Evolutionary conservation across 805 yeast species (phyloP).

Genomic region (Vanderwaltozyma tropicalis): DNA sequence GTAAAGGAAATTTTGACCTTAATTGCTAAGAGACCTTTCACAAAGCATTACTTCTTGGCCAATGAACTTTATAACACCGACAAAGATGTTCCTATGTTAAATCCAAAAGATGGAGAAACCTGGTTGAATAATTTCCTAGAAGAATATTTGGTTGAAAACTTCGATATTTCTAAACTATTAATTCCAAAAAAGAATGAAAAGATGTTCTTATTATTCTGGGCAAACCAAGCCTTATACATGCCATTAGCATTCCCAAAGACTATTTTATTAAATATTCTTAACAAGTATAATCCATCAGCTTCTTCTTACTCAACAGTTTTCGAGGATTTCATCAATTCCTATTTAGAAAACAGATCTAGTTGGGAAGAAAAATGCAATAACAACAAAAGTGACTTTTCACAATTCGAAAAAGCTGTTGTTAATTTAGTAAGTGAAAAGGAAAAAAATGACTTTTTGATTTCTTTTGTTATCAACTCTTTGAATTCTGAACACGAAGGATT

Average conservation of each 20-base stretch:
- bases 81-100: constrained; percentile 39
- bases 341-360: constrained; percentile 35
- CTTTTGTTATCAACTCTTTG: constrained; percentile 49
- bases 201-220: constrained; percentile 50
- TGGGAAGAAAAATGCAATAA: constrained; percentile 37
- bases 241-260: constrained; percentile 48
- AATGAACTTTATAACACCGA: constrained; percentile 48
- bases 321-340: constrained; percentile 35
- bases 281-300: constrained; percentile 21
- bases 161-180: constrained; percentile 35
- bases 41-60: constrained; percentile 39
- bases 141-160: constrained; percentile 41
- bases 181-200: constrained; percentile 48
- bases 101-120: constrained; percentile 52
- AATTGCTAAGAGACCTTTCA: constrained; percentile 30
- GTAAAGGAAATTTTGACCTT: constrained; percentile 31
- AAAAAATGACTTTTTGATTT: constrained; percentile 43
- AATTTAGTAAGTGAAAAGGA: constrained; percentile 55
- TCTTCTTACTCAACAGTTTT: constrained; percentile 39
- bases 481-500: constrained; percentile 35
- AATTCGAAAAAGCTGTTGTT: constrained; percentile 49
- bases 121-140: constrained; percentile 34
- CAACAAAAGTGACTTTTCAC: constrained; percentile 41
- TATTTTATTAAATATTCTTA: constrained; percentile 37
- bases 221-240: constrained; percentile 51